Evolutionary conservation across 257 asterid genomes (phyloP).

Genomic region (Thymus mandschuricus): DNA sequence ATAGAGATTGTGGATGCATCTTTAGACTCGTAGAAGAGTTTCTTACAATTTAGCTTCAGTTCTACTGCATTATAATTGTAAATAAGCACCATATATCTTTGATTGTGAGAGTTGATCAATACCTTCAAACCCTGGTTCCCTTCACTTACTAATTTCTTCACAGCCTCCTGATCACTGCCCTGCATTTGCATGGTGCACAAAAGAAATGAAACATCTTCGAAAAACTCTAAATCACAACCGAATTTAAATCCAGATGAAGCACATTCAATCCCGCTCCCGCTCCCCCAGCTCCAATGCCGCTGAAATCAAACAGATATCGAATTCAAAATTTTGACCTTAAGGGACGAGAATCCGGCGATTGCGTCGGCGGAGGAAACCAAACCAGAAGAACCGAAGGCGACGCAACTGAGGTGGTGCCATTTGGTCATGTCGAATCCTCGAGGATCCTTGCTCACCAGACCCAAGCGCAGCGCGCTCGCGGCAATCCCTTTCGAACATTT

Average conservation of each 20-base stretch:
- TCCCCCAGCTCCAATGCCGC: neutral
- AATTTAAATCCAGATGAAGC: neutral
- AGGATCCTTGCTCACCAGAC: slow-evolving; percentile 69
- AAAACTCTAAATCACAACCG: neutral
- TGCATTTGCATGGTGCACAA: slow-evolving; percentile 43
- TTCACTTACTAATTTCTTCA: slow-evolving; percentile 49
- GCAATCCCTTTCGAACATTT: slow-evolving; percentile 73
- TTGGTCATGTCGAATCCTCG: slow-evolving; percentile 85
- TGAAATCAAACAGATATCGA: neutral
- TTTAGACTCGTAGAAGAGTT: slow-evolving; percentile 4
- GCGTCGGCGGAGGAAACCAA: slow-evolving; percentile 52
- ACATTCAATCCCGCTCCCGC: neutral
- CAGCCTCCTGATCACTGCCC: slow-evolving; percentile 68
- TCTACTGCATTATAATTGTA: neutral
- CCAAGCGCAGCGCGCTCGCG: slow-evolving; percentile 67
- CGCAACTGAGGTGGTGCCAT: slow-evolving; percentile 90
- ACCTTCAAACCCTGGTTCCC: slow-evolving; percentile 49
- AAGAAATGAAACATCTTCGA: neutral
- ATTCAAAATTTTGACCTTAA: slow-evolving; percentile 49
- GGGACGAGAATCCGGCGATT: slow-evolving; percentile 75
- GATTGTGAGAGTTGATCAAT: slow-evolving; percentile 12
- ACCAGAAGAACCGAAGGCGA: slow-evolving; percentile 45
- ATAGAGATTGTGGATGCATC: neutral
- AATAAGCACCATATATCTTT: neutral
- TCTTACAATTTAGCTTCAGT: neutral